These are phyloP conservation scores for Fusarium subglutinans DNA, from an alignment of 2,329 filamentous ascomycete genomes.

Conservation along the genomic window DNA sequence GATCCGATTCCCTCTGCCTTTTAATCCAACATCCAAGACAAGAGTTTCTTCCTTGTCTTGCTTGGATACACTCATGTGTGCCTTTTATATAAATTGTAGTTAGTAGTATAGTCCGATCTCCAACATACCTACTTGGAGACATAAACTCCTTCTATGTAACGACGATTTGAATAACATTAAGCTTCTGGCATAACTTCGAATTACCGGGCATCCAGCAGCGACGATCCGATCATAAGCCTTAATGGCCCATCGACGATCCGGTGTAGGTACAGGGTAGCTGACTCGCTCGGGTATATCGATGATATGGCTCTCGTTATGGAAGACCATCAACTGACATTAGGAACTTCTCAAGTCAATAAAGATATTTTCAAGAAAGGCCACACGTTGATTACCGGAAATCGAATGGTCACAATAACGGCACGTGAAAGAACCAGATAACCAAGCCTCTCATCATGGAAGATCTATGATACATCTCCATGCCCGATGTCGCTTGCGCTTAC, in stretches of 20 bases:
- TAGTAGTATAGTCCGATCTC: neutral
- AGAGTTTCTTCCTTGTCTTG: neutral
- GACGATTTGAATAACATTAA: neutral
- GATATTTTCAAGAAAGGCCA: rapidly evolving
- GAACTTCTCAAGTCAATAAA: too few species aligned
- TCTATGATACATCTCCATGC: neutral
- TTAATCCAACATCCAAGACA: neutral
- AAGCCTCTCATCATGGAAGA: neutral
- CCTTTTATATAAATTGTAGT: neutral
- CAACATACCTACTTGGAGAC: neutral
- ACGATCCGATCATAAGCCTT: neutral
- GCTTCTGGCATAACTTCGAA: neutral
- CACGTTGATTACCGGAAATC: too few species aligned
- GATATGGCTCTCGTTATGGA: neutral
- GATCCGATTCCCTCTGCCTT: too few species aligned
- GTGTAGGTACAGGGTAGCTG: neutral
- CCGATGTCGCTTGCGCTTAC: neutral
- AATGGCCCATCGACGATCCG: neutral
- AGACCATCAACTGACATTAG: neutral
- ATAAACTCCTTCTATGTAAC: neutral
- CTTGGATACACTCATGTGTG: neutral
- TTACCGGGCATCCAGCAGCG: neutral
- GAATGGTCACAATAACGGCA: neutral
- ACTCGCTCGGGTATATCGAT: neutral
- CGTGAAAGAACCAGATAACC: neutral